Evolutionary conservation across 768 basidiomycete species (phyloP).

Genomic region (Astraeus odoratus): DNA sequence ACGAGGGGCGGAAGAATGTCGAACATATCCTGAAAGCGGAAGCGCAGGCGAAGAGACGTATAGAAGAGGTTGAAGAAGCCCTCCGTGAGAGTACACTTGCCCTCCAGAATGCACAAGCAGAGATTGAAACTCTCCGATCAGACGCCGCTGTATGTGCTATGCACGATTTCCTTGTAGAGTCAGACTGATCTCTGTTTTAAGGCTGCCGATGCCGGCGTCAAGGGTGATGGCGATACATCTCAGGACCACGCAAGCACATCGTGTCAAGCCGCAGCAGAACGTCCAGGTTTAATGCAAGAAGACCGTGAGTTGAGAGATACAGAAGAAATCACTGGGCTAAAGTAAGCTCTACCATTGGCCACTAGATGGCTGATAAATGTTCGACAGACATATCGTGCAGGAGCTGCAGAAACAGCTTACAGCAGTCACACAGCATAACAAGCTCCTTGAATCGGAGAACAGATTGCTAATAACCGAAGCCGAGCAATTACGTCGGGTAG

Average conservation of each 20-base stretch:
- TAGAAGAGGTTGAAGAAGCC: conserved; percentile 87
- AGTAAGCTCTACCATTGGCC: conserved; percentile 36
- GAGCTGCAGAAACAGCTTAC: conserved; percentile 81
- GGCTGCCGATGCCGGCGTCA: conserved; percentile 43
- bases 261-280: conserved; percentile 45
- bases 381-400: conserved; percentile 72
- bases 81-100: conserved; percentile 81
- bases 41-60: conserved; percentile 48
- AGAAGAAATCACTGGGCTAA: conserved; percentile 74
- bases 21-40: conserved; percentile 61
- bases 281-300: conserved; percentile 46
- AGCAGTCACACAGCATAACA: conserved; percentile 52
- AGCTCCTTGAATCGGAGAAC: conserved; percentile 74
- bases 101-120: conserved; percentile 83
- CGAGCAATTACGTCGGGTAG: conserved; percentile 68
- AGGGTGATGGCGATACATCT: conserved; percentile 34
- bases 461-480: conserved; percentile 46
- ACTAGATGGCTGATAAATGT: background rate
- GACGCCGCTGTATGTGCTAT: conserved; percentile 49
- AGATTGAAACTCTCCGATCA: conserved; percentile 71
- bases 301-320: conserved; percentile 45
- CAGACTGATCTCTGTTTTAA: background rate
- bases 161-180: background rate
- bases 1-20: conserved; percentile 55
- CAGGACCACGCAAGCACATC: conserved; percentile 42